Evolutionary conservation across 192 early-diverging fungal genomes (phyloP).

Genomic region (Rhizoclosmatium globosum): DNA sequence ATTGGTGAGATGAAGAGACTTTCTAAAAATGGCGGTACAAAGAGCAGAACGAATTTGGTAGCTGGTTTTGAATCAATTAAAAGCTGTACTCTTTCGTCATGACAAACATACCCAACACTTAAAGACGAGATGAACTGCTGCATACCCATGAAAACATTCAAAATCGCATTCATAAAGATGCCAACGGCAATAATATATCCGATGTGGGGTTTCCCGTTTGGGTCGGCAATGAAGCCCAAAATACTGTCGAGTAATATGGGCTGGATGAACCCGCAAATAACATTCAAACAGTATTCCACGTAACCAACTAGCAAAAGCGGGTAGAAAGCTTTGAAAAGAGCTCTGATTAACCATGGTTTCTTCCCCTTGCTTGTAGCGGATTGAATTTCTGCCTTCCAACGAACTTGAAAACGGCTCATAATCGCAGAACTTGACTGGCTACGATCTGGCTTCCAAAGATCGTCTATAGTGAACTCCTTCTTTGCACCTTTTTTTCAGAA

Average conservation of each 20-base stretch:
- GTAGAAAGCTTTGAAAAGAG: constrained; percentile 30
- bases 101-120: constrained; percentile 11
- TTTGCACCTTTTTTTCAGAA: constrained; percentile 27
- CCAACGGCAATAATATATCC: constrained; percentile 30
- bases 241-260: constrained; percentile 27
- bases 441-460: constrained; percentile 39
- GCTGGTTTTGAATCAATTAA: background rate
- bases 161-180: constrained; percentile 23
- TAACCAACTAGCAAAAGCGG: constrained; percentile 6
- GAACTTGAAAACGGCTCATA: constrained; percentile 1
- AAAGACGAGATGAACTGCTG: constrained; percentile 35
- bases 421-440: constrained; percentile 26
- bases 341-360: constrained; percentile 18
- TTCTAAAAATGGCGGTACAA: constrained; percentile 32
- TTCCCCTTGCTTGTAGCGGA: background rate
- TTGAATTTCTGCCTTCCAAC: constrained; percentile 30
- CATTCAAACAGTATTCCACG: constrained; percentile 25
- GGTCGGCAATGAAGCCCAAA: constrained; percentile 16
- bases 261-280: constrained; percentile 31
- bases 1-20: constrained; percentile 25
- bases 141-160: constrained; percentile 21
- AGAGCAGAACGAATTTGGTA: constrained; percentile 40
- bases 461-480: constrained; percentile 20
- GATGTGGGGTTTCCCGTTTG: constrained; percentile 7
- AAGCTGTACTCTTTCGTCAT: too few relatives aligned